Conservation (phyloP, 352 stramenopile species). For the Pythium myriotylum region DNA sequence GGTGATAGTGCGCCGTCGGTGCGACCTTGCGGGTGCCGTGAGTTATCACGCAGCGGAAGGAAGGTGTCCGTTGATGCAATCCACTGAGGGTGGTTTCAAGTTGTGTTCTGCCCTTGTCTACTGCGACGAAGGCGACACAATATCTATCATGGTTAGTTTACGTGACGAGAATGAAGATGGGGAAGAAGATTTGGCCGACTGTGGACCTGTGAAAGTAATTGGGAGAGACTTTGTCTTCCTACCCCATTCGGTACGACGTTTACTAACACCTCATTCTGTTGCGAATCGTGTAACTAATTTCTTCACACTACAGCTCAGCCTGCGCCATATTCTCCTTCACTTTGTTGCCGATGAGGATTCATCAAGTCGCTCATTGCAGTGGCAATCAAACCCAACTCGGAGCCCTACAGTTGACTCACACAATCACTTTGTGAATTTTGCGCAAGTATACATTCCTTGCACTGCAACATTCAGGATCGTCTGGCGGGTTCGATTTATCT, state of each 20-base stretch:
- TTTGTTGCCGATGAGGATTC: conserved; percentile 1
- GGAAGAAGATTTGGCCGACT: background rate
- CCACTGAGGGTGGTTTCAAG: background rate
- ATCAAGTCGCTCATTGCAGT: background rate
- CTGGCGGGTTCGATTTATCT: conserved; percentile 14
- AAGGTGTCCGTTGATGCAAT: too few relatives aligned
- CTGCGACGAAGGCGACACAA: conserved; percentile 14
- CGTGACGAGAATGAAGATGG: background rate
- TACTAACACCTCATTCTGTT: background rate
- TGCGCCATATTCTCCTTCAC: conserved; percentile 6
- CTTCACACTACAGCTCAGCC: background rate
- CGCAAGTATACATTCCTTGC: conserved; percentile 6
- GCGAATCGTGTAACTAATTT: too few relatives aligned
- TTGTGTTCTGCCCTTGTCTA: conserved; percentile 17
- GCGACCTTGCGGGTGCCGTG: conserved; percentile 4
- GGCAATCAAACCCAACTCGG: conserved; percentile 3
- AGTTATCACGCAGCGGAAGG: conserved; percentile 4
- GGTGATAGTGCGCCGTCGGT: conserved; percentile 15
- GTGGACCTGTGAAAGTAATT: conserved; percentile 8
- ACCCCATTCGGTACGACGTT: conserved; percentile 2
- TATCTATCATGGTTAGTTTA: conserved; percentile 5
- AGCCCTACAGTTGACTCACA: background rate
- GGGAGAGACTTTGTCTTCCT: conserved; percentile 18
- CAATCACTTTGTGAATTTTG: background rate
- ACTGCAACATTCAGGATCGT: conserved; percentile 14